Percentiles rank a stretch among this genome's conserved stretches.
phyloP scores from a whole-genome alignment of 768 basidiomycete genomes.

The Xerocomellus intermedius region DNA sequence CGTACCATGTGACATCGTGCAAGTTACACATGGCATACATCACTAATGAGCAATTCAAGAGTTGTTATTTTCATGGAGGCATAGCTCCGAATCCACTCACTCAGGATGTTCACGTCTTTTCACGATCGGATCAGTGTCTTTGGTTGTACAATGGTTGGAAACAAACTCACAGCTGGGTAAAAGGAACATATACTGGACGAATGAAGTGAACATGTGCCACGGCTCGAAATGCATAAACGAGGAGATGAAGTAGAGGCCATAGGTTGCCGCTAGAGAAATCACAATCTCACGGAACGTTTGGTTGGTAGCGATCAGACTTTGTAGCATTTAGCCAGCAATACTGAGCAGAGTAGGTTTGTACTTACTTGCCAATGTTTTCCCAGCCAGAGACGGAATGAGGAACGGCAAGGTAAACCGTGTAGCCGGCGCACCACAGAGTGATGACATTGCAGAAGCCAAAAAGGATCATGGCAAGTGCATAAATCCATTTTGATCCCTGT shows the following conservation, averaged over 20 bases:
- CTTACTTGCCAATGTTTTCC: conserved; percentile 70
- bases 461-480: conserved; percentile 68
- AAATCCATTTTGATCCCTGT: conserved; percentile 84
- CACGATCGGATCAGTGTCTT: conserved; percentile 8
- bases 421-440: conserved; percentile 88
- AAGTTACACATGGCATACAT: conserved; percentile 95
- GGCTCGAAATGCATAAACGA: conserved; percentile 91
- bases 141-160: neutral
- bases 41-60: conserved; percentile 40
- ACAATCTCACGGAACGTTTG: conserved; percentile 80
- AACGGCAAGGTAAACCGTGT: conserved; percentile 82
- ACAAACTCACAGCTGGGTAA: conserved; percentile 63
- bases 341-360: conserved; percentile 1
- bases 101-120: conserved; percentile 77
- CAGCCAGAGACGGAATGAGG: conserved; percentile 74
- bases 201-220: conserved; percentile 96
- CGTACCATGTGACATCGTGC: conserved; percentile 79
- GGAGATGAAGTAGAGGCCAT: conserved; percentile 81
- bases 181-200: conserved; percentile 89
- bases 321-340: conserved; percentile 26
- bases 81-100: conserved; percentile 33
- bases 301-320: conserved; percentile 60
- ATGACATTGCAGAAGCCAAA: conserved; percentile 80
- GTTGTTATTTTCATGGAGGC: neutral
- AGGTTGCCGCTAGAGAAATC: conserved; percentile 73